Evolutionary conservation across 139 green algal genomes (phyloP).

Genomic region (Picochlorum sp.): DNA sequence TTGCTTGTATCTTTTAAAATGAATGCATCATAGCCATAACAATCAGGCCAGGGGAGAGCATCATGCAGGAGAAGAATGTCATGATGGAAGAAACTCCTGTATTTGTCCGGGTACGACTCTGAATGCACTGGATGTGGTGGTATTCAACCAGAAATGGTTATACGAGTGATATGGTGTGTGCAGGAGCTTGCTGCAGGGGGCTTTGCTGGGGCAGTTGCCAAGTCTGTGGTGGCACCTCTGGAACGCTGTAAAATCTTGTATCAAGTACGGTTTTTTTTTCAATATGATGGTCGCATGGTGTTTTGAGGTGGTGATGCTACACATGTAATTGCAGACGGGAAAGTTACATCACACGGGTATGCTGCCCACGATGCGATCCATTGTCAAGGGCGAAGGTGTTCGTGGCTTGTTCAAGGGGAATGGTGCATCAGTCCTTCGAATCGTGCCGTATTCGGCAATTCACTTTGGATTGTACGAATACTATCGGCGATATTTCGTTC

Average conservation of each 20-base stretch:
- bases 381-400: conserved; percentile 55
- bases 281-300: conserved; percentile 12
- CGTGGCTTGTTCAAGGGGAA: conserved; percentile 81
- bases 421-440: conserved; percentile 69
- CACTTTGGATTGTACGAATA: conserved; percentile 87
- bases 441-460: conserved; percentile 84
- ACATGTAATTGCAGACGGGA: conserved; percentile 15
- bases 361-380: conserved; percentile 37
- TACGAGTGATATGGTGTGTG: not conserved
- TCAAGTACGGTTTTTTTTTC: conserved; percentile 35
- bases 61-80: too few relatives aligned
- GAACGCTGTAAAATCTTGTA: conserved; percentile 85
- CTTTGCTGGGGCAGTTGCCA: conserved; percentile 59
- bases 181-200: conserved; percentile 73
- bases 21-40: too few relatives aligned
- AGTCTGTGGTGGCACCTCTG: conserved; percentile 71
- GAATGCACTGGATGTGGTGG: too few relatives aligned
- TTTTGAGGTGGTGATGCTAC: not conserved
- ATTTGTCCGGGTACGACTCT: too few relatives aligned
- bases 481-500: conserved; percentile 48
- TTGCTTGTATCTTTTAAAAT: too few relatives aligned
- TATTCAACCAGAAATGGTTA: too few relatives aligned
- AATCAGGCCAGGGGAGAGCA: too few relatives aligned
- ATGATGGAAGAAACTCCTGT: too few relatives aligned
- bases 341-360: conserved; percentile 5